Base-by-base conservation (phyloP, 2,329 filamentous ascomycete species). In the Stromatinia cepivora region DNA sequence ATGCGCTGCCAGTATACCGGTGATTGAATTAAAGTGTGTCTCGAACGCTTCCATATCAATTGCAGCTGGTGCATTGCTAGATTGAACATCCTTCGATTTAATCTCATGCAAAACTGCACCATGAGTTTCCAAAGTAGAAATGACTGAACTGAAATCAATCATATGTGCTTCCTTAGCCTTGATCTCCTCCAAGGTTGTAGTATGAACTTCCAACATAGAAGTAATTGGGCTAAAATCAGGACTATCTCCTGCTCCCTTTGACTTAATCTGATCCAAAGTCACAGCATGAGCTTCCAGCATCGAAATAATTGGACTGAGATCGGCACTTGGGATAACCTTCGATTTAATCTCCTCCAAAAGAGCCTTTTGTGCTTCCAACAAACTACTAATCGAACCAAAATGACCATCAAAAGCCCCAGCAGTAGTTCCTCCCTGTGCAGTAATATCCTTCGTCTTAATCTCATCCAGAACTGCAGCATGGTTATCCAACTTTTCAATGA, bases 321-420 rank as follows among this genome's bases (percentile, higher is more conserved):
- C 59, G 17, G 28, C 20, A 36, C 11, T 15, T 7, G 36, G 13
- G 13, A 34, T 8, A 45, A 56, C 63, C 28, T 22, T 68, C 13
- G 75, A 70, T 25, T 70, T 70, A 48, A 74, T 69, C 15, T 71
- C 71, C 7, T 61, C 46, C 25, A 74, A 45, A 3, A 52, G 15
- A 4, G 58, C 46, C 3, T 39, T 28, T 15, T 73, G 70, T 6
- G 50, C 25, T 11, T 70, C 65, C 13, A 72, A 42, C 17, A 48
- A 53, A 17, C 22, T 46, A 31, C 22, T 62, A 53, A 72, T 71
- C 7, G 70, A 70, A 57, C 62, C 39, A 39, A 73, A 73, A 42
- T 76, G 73, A 4, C 71, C 67, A 61, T 74, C 70, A 17, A 76
- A 66, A 20, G 69, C 71, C 3, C 36, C 59, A 9, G 61, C 36